Evolutionary conservation across 164 flowering plant species (phyloP).

Genomic region (Berberis thunbergii): DNA sequence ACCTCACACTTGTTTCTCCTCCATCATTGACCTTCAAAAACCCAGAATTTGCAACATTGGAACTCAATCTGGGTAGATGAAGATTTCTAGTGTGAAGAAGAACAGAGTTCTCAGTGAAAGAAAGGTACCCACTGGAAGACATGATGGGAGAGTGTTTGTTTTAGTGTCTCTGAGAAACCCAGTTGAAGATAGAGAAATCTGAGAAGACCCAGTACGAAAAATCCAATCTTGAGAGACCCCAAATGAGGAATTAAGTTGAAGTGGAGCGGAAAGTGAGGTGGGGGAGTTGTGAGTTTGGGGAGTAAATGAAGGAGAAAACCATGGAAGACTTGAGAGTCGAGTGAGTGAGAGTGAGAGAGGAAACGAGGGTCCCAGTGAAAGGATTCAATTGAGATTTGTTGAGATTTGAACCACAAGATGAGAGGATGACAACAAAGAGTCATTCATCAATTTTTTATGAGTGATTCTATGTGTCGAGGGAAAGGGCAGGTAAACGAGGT

Average conservation of each 20-base stretch:
- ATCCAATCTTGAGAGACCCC: conserved; percentile 1
- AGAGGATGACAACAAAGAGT: too few species aligned
- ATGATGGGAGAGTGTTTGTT: conserved; percentile 15
- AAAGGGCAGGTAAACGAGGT: too few species aligned
- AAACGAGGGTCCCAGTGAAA: background rate
- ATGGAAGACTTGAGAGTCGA: too few species aligned
- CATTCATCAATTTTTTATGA: too few species aligned
- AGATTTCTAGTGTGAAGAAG: conserved; percentile 14
- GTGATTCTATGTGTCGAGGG: too few species aligned
- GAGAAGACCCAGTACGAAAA: conserved; percentile 10
- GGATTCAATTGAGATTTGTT: too few species aligned
- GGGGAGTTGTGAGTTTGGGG: too few species aligned
- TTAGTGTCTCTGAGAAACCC: conserved; percentile 17
- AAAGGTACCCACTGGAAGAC: conserved; percentile 46
- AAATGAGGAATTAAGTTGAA: background rate
- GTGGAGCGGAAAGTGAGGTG: conserved; percentile 1
- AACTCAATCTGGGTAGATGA: conserved; percentile 21
- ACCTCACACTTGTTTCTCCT: conserved; percentile 7
- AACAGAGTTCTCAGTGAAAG: conserved; percentile 17
- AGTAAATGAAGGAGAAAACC: too few species aligned
- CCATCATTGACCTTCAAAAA: conserved; percentile 4
- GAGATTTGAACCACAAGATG: too few species aligned
- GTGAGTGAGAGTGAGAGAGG: background rate
- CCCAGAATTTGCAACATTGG: conserved; percentile 11
- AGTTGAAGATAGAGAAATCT: conserved; percentile 7